phyloP scores from a whole-genome alignment of 345 rosid genomes.

The Brassica carinata region DNA sequence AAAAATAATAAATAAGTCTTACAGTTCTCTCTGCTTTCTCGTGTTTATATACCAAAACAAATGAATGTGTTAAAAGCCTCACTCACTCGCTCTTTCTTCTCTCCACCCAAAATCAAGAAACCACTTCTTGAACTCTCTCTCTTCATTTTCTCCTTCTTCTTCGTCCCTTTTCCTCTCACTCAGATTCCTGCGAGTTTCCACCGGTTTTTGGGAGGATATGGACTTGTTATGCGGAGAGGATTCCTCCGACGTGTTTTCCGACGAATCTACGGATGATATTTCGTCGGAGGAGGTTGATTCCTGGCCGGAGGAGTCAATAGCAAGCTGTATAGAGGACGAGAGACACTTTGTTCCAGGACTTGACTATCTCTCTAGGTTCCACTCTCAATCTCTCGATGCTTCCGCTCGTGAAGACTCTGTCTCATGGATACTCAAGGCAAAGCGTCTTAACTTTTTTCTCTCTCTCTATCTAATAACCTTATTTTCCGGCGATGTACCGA shows the following conservation, averaged over 20 bases:
- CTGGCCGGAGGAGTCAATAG: slow-evolving; percentile 67
- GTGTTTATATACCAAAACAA: slow-evolving; percentile 72
- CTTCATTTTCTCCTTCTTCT: neutral
- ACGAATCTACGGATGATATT: slow-evolving; percentile 45
- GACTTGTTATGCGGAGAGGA: slow-evolving; percentile 87
- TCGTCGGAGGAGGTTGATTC: slow-evolving; percentile 66
- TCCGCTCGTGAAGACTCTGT: slow-evolving; percentile 84
- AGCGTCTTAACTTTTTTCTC: neutral
- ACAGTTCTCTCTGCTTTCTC: slow-evolving; percentile 31
- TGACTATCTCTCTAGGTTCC: slow-evolving; percentile 76
- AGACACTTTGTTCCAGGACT: slow-evolving; percentile 81
- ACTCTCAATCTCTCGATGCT: slow-evolving; percentile 76
- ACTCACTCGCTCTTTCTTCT: slow-evolving; percentile 15
- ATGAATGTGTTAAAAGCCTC: slow-evolving; percentile 40
- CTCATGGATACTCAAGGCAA: slow-evolving; percentile 95
- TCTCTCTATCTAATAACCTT: neutral
- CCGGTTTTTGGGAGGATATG: slow-evolving; percentile 33
- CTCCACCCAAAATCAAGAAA: neutral
- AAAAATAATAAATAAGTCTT: neutral
- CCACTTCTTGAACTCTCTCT: neutral
- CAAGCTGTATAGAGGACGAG: slow-evolving; percentile 69
- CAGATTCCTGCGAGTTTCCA: slow-evolving; percentile 21
- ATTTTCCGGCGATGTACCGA: neutral
- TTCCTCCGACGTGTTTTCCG: slow-evolving; percentile 49
- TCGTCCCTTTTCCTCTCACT: neutral